Conservation (phyloP, 192 early-diverging fungal species). For the Coemansia sp. region DNA sequence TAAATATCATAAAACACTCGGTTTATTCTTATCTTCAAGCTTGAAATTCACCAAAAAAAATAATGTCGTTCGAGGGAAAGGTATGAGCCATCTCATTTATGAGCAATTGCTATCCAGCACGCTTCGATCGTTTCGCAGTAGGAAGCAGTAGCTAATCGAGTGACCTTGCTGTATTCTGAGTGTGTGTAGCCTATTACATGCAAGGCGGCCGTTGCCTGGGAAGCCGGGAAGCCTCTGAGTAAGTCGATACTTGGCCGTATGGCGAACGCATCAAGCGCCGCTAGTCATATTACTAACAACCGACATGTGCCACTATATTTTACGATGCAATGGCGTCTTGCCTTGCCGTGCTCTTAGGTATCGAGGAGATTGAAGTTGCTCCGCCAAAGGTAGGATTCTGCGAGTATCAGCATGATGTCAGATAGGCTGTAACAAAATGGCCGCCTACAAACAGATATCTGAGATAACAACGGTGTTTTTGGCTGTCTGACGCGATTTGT, state of each 20-base stretch:
- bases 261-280: not conserved
- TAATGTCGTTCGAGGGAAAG: slow-evolving; percentile 39
- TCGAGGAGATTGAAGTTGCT: slow-evolving; percentile 94
- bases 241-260: slow-evolving; percentile 38
- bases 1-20: not conserved
- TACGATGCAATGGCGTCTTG: not conserved
- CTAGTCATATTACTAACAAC: not conserved
- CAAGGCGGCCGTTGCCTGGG: slow-evolving; percentile 96
- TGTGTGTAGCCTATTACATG: slow-evolving; percentile 66
- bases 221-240: slow-evolving; percentile 89
- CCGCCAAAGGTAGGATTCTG: slow-evolving; percentile 69
- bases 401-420: no score
- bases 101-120: not conserved
- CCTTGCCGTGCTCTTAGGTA: slow-evolving; percentile 53
- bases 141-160: not conserved
- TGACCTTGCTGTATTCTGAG: not conserved
- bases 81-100: not conserved
- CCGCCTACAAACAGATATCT: not conserved
- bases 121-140: not conserved
- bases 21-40: not conserved
- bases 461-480: no score
- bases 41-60: not conserved
- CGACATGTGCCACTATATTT: not conserved
- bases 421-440: not conserved
- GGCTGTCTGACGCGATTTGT: not conserved